Base-by-base conservation (phyloP, 2,329 filamentous ascomycete species). In the Ophioceras dolichostomum region DNA sequence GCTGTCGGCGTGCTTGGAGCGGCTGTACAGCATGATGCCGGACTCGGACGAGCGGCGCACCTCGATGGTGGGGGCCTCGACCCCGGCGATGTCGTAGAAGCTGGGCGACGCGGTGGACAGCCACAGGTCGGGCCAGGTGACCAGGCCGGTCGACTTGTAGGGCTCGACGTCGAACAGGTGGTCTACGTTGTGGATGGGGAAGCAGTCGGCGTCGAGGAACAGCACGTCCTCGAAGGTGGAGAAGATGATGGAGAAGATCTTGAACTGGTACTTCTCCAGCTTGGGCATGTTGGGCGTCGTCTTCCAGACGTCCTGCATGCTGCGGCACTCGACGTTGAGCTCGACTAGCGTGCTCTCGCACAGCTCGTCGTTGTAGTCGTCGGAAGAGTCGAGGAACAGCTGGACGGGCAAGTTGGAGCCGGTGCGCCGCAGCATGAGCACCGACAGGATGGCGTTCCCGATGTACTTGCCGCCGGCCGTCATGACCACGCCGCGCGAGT, bases 71-170 rank as follows among this genome's bases (percentile, higher is more conserved):
- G 60, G 56, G 3, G 52, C 47, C 5, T 43, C 10, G 13, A 57
- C 49, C 31, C 50, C 53, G 10, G 62, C 53, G 32, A 71, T 61
- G 21, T 60, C 49, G 47, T 65, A 70, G 48, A 63, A 67, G 31
- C 54, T 48, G 0, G 58, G 57, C 1, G 62, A 64, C 4, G 55
- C 51, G 0, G 60, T 62, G 4, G 58, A 51, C 19, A 56, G 54
- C 62, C 64, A 70, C 47, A 63, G 71, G 47, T 76, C 73, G 13
- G 72, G 71, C 70, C 70, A 77, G 13, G 65, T 62, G 13, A 77
- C 58, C 37, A 76, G 53, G 12, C 73, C 73, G 1, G 59, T 61
- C 2, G 64, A 64, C 5, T 45, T 57, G 50, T 68, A 76, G 1
- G 69, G 68, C 27, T 70, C 62, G 2, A 59, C 54, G n/a, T 61